Evolutionary conservation across 1,284 basidiomycete genomes (phyloP), one percentile per base, ranked within the genome.

Genomic region (Lentinus polychrous): DNA sequence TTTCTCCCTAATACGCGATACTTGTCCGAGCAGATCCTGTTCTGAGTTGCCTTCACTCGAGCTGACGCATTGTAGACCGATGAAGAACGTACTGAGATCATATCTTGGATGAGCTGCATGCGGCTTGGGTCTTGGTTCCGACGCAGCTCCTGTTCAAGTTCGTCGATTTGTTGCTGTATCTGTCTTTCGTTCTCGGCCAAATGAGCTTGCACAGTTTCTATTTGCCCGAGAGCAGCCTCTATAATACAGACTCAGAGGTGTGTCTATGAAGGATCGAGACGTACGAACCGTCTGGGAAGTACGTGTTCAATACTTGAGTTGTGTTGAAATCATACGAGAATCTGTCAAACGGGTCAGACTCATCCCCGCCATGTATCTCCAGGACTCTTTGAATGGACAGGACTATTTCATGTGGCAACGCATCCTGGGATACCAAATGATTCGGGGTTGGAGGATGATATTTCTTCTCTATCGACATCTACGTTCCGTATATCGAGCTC

Each of bases 1-100:
- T 66, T 97, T 95, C 66, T 96, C 93, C 33, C 92, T 79, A 56
- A 98, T 97, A 46, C 86, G 83, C 20, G 88, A 91, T 80, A 97
- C 94, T 69, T 97, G 93, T 24, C 86, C 81, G 49, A 98, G 78
- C 8, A 98, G 76, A 61, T 94, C 91, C 93, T 95, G 51, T 18
- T 17, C 39, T 14, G 24, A 33, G n/a, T 8, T 6, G 18, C 36
- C n/a, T 20, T 5, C 36, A 20, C 4, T 20, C 36, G 12, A 20
- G 4, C n/a, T 37, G n/a, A n/a, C n/a, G 10, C 11, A 34, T 20
- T 33, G 7, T n/a, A 20, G 8, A 12, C 12, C 8, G 23, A 20
- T 41, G 40, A 20, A 34, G 17, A 15, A 53, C 72, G 55, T 57
- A 95, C 92, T 18, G 86, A 92, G 49, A 96, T 95, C 78, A 94